These are phyloP conservation scores for Angomonas deanei DNA, from an alignment of 208 protist species.

Conservation along the genomic window DNA sequence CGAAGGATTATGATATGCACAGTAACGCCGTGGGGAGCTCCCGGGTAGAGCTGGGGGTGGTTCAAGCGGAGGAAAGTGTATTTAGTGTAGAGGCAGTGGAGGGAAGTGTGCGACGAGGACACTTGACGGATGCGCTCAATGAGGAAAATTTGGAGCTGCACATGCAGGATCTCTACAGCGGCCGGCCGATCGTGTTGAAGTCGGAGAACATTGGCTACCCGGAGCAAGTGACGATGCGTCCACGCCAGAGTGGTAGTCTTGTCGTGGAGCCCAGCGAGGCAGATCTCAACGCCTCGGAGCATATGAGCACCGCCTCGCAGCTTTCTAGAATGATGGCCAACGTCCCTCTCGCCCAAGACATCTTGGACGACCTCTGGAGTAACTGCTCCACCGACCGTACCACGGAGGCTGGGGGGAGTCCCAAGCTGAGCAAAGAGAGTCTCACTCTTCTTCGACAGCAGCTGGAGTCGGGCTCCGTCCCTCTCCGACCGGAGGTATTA, in stretches of 20 bases:
- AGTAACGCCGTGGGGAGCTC: background rate
- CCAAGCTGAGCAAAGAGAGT: constrained; percentile 44
- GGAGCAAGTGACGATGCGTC: background rate
- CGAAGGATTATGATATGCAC: background rate
- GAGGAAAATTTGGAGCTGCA: constrained; percentile 41
- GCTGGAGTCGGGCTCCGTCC: constrained; percentile 45
- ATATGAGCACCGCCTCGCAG: constrained; percentile 23
- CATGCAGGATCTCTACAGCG: constrained; percentile 34
- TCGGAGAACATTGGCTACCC: constrained; percentile 28
- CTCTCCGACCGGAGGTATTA: constrained; percentile 49
- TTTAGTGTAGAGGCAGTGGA: background rate
- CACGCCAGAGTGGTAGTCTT: constrained; percentile 11
- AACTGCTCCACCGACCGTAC: constrained; percentile 20
- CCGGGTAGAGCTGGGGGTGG: background rate
- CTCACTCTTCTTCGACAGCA: constrained; percentile 46
- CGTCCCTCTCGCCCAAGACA: constrained; percentile 8
- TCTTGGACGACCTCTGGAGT: constrained; percentile 55
- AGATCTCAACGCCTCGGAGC: constrained; percentile 8
- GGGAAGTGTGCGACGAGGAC: background rate
- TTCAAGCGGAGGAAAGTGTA: background rate
- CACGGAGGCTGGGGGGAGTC: background rate
- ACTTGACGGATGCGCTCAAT: constrained; percentile 29
- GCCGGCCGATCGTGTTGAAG: constrained; percentile 22
- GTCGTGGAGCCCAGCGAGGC: constrained; percentile 38
- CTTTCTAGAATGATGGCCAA: constrained; percentile 7